These are phyloP conservation scores for Phytopythium chamaehyphon DNA, from an alignment of 352 stramenopile genomes.

Conservation along the genomic window DNA sequence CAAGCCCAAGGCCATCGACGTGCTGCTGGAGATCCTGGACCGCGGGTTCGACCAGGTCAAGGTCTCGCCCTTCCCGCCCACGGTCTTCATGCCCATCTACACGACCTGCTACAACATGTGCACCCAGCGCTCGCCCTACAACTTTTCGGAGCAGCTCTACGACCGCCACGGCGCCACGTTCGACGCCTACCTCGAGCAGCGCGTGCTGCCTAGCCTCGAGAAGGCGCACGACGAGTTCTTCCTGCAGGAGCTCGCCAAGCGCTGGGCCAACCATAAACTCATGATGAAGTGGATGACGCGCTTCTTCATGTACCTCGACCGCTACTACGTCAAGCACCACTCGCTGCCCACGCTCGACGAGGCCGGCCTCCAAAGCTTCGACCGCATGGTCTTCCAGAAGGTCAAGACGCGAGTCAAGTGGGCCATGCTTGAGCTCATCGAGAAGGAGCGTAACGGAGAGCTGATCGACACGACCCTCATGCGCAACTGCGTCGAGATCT, in stretches of 20 bases:
- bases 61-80: slow-evolving; percentile 77
- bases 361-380: slow-evolving; percentile 82
- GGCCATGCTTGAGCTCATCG: slow-evolving; percentile 95
- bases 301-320: slow-evolving; percentile 99
- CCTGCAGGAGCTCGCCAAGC: slow-evolving; percentile 95
- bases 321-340: slow-evolving; percentile 98
- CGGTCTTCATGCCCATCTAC: slow-evolving; percentile 89
- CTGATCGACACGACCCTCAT: slow-evolving; percentile 97
- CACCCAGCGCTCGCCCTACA: slow-evolving; percentile 98
- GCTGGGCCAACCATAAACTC: slow-evolving; percentile 99
- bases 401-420: slow-evolving; percentile 80
- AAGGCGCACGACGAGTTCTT: slow-evolving; percentile 93
- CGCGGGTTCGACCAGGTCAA: slow-evolving; percentile 82
- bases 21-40: slow-evolving; percentile 83
- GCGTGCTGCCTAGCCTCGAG: slow-evolving; percentile 86
- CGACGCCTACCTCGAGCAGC: slow-evolving; percentile 85
- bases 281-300: slow-evolving; percentile 99
- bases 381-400: slow-evolving; percentile 80
- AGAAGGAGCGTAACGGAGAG: slow-evolving; percentile 96
- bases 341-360: slow-evolving; percentile 94
- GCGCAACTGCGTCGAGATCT: slow-evolving; percentile 97
- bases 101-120: slow-evolving; percentile 99
- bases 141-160: slow-evolving; percentile 99
- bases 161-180: slow-evolving; percentile 93
- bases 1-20: slow-evolving; percentile 87